Evolutionary conservation across 768 basidiomycete species (phyloP).

Genomic region (Mycena rebaudengoi): DNA sequence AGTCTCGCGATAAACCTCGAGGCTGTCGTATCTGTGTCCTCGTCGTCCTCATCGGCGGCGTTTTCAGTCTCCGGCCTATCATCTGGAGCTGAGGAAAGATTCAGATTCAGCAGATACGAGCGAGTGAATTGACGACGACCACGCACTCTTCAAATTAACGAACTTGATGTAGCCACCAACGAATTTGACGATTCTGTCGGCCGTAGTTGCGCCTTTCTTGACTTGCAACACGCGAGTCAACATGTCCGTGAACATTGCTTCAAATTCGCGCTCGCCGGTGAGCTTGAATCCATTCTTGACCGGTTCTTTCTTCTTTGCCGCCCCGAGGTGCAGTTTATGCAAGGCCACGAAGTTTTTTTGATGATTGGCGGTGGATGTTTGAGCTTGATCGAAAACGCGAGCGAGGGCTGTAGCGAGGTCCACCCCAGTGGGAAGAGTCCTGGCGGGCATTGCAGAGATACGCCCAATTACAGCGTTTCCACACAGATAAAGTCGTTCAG

Average conservation of each 20-base stretch:
- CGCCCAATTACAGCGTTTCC: too few relatives aligned
- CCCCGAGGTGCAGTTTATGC: slow-evolving; percentile 78
- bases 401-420: slow-evolving; percentile 47
- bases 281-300: slow-evolving; percentile 64
- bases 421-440: not conserved
- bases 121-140: slow-evolving; percentile 19
- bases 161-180: slow-evolving; percentile 80
- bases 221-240: slow-evolving; percentile 68
- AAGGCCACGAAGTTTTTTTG: slow-evolving; percentile 89
- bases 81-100: slow-evolving; percentile 44
- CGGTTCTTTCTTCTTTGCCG: slow-evolving; percentile 59
- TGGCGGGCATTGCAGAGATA: slow-evolving; percentile 14
- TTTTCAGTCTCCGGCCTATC: slow-evolving; percentile 45
- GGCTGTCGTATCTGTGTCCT: slow-evolving; percentile 69
- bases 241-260: slow-evolving; percentile 67
- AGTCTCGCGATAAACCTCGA: slow-evolving; percentile 74
- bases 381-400: slow-evolving; percentile 84
- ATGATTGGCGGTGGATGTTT: slow-evolving; percentile 79
- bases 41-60: slow-evolving; percentile 48
- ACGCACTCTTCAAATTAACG: slow-evolving; percentile 80
- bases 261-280: slow-evolving; percentile 81
- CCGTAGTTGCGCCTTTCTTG: slow-evolving; percentile 83
- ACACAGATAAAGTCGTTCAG: too few relatives aligned
- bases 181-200: slow-evolving; percentile 85
- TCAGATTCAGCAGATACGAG: not conserved